Conservation (phyloP, 140 eudicot genomes). For the Stevia rebaudiana region DNA sequence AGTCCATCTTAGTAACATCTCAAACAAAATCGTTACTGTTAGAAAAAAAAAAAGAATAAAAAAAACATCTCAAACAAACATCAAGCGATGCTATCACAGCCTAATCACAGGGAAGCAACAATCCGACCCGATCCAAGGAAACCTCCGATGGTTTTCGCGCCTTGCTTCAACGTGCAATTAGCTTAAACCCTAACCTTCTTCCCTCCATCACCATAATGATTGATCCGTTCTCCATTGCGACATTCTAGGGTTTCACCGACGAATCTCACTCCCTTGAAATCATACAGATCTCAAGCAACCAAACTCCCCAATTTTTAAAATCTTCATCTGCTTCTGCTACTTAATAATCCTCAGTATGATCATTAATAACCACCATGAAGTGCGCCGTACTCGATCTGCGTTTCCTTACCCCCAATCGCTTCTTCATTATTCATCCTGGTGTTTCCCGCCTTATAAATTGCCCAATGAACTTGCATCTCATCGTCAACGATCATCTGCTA, state of each 20-base stretch:
- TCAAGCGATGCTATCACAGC: too few species aligned
- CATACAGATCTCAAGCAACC: conserved; percentile 36
- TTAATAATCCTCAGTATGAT: conserved; percentile 8
- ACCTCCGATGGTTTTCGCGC: conserved; percentile 34
- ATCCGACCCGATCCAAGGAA: conserved; percentile 24
- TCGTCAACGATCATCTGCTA: conserved; percentile 14
- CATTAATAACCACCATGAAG: conserved; percentile 39
- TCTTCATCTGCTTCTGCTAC: conserved; percentile 15
- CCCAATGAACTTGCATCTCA: conserved; percentile 17
- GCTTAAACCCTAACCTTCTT: conserved; percentile 27
- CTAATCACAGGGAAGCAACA: too few species aligned
- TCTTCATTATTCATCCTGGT: conserved; percentile 12
- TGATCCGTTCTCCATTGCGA: conserved; percentile 70
- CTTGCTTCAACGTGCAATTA: conserved; percentile 19
- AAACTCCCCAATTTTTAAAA: conserved; percentile 7
- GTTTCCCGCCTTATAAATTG: conserved; percentile 29
- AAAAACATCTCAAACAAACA: too few species aligned
- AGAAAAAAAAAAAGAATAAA: too few species aligned
- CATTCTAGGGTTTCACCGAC: conserved; percentile 60
- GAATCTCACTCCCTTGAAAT: conserved; percentile 19
- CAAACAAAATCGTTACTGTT: too few species aligned
- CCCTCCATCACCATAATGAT: conserved; percentile 21
- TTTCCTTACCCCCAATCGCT: conserved; percentile 22
- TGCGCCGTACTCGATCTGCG: conserved; percentile 49
- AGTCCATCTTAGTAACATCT: too few species aligned